Evolutionary conservation across 2,329 filamentous ascomycete genomes (phyloP).

Genomic region (Claviceps arundinis): DNA sequence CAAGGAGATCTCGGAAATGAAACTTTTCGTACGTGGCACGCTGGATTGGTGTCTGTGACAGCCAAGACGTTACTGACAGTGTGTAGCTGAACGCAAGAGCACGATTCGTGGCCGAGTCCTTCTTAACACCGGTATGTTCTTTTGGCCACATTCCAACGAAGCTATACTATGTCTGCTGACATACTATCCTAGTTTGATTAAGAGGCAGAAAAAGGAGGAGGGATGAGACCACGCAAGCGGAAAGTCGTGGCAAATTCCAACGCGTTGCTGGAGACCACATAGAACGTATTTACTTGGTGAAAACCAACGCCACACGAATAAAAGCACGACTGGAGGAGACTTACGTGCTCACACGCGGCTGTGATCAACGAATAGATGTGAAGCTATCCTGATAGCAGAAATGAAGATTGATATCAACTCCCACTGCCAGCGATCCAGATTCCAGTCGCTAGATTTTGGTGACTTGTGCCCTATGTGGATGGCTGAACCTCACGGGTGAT

Average conservation of each 20-base stretch:
- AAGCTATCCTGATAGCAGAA: slow-evolving; percentile 1
- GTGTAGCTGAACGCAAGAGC: slow-evolving; percentile 82
- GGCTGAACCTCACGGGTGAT: neutral
- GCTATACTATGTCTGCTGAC: slow-evolving; percentile 3
- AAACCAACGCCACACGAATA: neutral
- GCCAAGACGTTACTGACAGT: slow-evolving; percentile 8
- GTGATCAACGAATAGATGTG: slow-evolving; percentile 1
- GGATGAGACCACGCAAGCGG: neutral
- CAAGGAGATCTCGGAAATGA: slow-evolving; percentile 99
- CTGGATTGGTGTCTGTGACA: neutral
- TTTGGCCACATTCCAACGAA: neutral
- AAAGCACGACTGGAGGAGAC: neutral
- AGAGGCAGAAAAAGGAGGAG: neutral
- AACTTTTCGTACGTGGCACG: slow-evolving; percentile 73
- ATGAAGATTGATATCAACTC: neutral
- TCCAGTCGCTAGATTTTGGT: neutral
- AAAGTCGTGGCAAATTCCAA: neutral
- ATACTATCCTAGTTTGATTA: slow-evolving; percentile 19
- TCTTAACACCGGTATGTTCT: slow-evolving; percentile 78
- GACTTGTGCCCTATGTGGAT: neutral
- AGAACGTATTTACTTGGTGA: neutral
- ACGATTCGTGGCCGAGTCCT: slow-evolving; percentile 95
- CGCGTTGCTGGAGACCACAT: neutral
- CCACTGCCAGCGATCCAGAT: neutral
- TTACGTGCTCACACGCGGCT: neutral